A percentile compares a stretch with the other conserved stretches of the same genome.
phyloP scores from a whole-genome alignment of 176 grass and related monocot genomes.

The Avena sativa region DNA sequence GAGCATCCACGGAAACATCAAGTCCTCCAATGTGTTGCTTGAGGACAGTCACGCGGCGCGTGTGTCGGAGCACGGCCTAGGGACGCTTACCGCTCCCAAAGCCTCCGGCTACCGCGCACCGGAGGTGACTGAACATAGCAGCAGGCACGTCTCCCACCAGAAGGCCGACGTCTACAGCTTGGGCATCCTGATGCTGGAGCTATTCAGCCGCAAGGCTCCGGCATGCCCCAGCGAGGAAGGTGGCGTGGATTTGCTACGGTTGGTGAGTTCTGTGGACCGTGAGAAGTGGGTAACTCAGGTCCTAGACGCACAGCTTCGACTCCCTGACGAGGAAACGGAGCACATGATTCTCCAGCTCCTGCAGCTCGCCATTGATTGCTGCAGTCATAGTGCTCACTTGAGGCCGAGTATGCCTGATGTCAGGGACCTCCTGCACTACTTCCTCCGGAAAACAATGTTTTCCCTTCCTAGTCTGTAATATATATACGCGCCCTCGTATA shows the following conservation, averaged over 20 bases:
- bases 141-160: neutral
- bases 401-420: neutral
- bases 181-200: neutral
- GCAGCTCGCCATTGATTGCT: neutral
- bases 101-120: neutral
- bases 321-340: neutral
- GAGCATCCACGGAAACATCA: slow-evolving; percentile 41
- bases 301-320: neutral
- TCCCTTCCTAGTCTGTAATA: no score
- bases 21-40: slow-evolving; percentile 46
- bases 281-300: neutral
- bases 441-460: no score
- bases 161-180: no score
- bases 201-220: no score
- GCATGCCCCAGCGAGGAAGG: neutral
- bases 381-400: neutral
- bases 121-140: neutral
- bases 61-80: slow-evolving; percentile 29
- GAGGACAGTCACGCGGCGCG: slow-evolving; percentile 9
- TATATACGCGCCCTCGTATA: no score
- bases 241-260: neutral
- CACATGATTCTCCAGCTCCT: neutral
- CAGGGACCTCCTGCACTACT: no score
- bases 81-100: neutral
- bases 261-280: neutral